A percentile compares a stretch with the other conserved stretches of the same genome.
These are phyloP conservation scores for Tolypocladium sp. DNA, from an alignment of 2,329 filamentous ascomycete species.

Conservation along the genomic window DNA sequence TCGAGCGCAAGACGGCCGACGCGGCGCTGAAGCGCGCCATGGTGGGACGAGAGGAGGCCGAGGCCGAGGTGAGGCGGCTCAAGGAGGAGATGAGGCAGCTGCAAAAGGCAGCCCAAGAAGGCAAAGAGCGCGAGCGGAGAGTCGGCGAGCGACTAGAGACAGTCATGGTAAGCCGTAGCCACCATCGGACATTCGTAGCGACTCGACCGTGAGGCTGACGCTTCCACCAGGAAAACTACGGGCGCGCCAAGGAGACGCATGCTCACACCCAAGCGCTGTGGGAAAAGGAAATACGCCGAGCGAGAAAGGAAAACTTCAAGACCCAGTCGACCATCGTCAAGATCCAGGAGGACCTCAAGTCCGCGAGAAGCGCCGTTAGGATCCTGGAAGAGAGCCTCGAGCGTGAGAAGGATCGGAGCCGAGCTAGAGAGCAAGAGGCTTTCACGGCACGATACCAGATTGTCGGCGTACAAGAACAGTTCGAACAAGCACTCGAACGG, in stretches of 20 bases:
- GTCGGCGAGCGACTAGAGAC: conserved; percentile 59
- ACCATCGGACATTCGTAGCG: background rate
- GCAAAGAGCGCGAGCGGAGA: conserved; percentile 54
- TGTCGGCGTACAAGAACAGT: conserved; percentile 55
- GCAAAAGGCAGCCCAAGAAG: conserved; percentile 53
- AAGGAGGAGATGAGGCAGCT: conserved; percentile 51
- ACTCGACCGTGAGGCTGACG: background rate
- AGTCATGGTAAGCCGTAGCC: conserved; percentile 49
- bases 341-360: conserved; percentile 65
- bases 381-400: conserved; percentile 50
- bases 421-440: conserved; percentile 57
- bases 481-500: conserved; percentile 53
- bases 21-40: conserved; percentile 58
- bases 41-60: conserved; percentile 62
- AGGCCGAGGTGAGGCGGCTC: conserved; percentile 55
- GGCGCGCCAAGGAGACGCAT: conserved; percentile 60
- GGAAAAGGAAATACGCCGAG: conserved; percentile 64
- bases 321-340: conserved; percentile 61
- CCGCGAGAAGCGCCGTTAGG: conserved; percentile 44
- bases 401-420: conserved; percentile 52
- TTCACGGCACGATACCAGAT: conserved; percentile 59
- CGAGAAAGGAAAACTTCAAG: conserved; percentile 66
- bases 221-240: conserved; percentile 54
- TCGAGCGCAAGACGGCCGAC: conserved; percentile 56
- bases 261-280: conserved; percentile 57